Percentiles rank a stretch among this genome's conserved stretches.
Evolutionary conservation across 257 asterid genomes (phyloP).

Genomic region (Solanum okadae): DNA sequence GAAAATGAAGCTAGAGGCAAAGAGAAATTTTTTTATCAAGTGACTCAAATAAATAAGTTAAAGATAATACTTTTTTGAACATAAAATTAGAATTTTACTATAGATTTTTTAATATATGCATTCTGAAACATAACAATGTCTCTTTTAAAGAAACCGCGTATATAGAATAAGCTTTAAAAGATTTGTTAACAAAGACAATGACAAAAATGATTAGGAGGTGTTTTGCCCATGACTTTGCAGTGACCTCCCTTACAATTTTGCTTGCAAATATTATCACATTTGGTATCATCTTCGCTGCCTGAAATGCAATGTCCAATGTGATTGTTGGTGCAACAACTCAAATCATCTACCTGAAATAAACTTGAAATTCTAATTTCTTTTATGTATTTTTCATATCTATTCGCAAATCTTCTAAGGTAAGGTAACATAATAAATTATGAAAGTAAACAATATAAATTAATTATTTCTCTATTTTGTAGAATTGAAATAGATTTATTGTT

Average conservation of each 20-base stretch:
- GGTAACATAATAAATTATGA: background rate
- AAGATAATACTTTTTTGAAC: background rate
- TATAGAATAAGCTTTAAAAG: background rate
- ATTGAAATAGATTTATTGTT: background rate
- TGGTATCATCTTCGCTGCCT: background rate
- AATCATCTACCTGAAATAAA: background rate
- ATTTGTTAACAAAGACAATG: background rate
- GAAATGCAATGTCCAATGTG: background rate
- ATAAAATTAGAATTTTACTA: background rate
- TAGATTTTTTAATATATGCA: background rate
- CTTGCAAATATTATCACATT: background rate
- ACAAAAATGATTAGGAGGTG: background rate
- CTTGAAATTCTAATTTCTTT: background rate
- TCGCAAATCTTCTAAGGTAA: background rate
- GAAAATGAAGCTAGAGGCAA: background rate
- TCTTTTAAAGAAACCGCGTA: background rate
- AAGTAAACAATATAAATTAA: background rate
- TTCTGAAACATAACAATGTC: background rate
- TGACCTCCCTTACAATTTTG: background rate
- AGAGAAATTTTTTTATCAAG: background rate
- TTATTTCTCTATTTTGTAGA: background rate
- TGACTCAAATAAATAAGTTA: background rate
- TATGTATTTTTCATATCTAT: background rate
- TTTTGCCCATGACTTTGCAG: background rate
- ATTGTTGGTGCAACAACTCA: background rate